phyloP scores from a whole-genome alignment of 208 protist genomes.

The Crithidia bombi region DNA sequence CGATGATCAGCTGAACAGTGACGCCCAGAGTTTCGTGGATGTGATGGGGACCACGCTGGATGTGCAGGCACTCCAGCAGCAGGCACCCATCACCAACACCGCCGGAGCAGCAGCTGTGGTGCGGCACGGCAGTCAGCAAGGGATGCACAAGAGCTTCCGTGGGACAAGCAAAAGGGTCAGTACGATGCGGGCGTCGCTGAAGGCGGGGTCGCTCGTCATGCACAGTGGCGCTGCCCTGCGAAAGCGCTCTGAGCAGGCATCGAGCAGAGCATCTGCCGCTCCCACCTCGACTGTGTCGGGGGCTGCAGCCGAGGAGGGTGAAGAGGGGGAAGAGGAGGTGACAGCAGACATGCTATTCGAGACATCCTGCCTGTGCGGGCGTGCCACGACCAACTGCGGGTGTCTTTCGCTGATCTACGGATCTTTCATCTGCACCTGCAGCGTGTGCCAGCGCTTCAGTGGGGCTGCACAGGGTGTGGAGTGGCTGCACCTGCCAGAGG shows the following conservation, averaged over 20 bases:
- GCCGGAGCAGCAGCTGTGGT: not conserved
- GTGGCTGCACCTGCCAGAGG: conserved; percentile 80
- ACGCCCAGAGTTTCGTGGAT: conserved; percentile 48
- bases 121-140: conserved; percentile 11
- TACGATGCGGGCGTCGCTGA: conserved; percentile 12
- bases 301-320: no score
- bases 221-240: not conserved
- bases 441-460: conserved; percentile 54
- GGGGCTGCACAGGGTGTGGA: conserved; percentile 60
- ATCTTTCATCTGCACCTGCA: conserved; percentile 74
- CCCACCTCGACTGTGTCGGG: no score
- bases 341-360: conserved; percentile 40
- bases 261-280: no score
- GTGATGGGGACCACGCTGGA: conserved; percentile 52
- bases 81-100: not conserved
- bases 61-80: conserved; percentile 36
- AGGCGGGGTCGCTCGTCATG: not conserved
- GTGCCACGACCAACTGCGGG: conserved; percentile 28
- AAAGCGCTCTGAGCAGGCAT: no score
- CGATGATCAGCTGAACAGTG: conserved; percentile 1
- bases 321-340: not conserved
- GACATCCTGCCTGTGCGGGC: conserved; percentile 66
- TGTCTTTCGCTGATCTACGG: conserved; percentile 75
- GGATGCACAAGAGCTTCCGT: conserved; percentile 15
- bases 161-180: conserved; percentile 23